These are phyloP conservation scores for Fraxinus dipetala DNA, from an alignment of 305 asterid species.

Conservation along the genomic window DNA sequence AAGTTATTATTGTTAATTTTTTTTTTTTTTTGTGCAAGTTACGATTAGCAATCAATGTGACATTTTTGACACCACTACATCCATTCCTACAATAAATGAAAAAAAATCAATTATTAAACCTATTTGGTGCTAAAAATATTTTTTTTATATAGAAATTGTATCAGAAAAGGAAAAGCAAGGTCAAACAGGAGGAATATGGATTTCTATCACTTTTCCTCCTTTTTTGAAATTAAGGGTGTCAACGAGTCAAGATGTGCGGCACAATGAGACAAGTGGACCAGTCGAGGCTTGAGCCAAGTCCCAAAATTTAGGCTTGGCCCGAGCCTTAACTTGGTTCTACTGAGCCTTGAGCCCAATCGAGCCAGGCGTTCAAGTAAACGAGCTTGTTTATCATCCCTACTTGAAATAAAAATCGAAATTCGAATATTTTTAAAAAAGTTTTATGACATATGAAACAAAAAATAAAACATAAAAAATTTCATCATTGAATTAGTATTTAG, in stretches of 20 bases:
- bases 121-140: neutral
- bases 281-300: neutral
- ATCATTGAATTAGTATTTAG: neutral
- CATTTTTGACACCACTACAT: neutral
- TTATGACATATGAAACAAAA: neutral
- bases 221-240: neutral
- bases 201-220: neutral
- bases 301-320: neutral
- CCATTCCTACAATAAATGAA: neutral
- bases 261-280: neutral
- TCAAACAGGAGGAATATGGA: neutral
- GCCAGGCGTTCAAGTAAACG: neutral
- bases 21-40: neutral
- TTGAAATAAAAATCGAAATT: too few relatives aligned
- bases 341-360: neutral
- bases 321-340: neutral
- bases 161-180: neutral
- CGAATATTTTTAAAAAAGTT: neutral
- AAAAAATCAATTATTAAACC: neutral
- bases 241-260: neutral
- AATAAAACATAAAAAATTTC: neutral
- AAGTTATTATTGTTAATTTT: too few relatives aligned
- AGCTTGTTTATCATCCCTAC: too few relatives aligned
- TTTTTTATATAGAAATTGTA: neutral
- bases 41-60: neutral